These are phyloP conservation scores for Aspergillus mulundensis DNA, from an alignment of 495 filamentous ascomycete genomes.

Conservation along the genomic window DNA sequence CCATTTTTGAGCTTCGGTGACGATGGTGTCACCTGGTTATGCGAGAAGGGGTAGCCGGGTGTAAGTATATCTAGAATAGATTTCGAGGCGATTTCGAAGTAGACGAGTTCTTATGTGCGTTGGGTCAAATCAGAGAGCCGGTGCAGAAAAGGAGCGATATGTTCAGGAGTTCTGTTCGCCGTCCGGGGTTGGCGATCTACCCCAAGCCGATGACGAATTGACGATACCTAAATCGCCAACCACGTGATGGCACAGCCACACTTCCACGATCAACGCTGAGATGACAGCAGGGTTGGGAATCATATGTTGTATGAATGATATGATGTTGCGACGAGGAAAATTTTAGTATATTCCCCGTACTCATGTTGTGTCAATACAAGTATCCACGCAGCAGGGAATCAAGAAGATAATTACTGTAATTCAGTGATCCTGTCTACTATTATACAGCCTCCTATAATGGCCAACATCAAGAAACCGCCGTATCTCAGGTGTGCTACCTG, in stretches of 20 bases:
- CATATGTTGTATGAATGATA: too few species aligned
- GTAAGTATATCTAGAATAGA: too few species aligned
- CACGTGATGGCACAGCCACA: background rate
- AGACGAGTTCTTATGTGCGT: too few species aligned
- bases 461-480: background rate
- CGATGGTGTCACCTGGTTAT: background rate
- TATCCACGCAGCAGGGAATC: background rate
- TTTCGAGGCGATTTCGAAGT: too few species aligned
- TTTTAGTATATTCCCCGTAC: too few species aligned
- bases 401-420: conserved; percentile 1
- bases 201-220: background rate
- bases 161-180: background rate
- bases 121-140: too few species aligned
- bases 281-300: too few species aligned
- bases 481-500: background rate
- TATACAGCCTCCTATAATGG: conserved; percentile 1
- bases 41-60: too few species aligned
- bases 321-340: too few species aligned
- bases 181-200: background rate
- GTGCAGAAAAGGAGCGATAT: too few species aligned
- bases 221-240: background rate
- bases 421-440: conserved; percentile 7
- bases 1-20: conserved; percentile 56
- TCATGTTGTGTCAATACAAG: background rate
- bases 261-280: background rate